phyloP scores from a whole-genome alignment of 257 asterid species.

The Solanum commersonii region DNA sequence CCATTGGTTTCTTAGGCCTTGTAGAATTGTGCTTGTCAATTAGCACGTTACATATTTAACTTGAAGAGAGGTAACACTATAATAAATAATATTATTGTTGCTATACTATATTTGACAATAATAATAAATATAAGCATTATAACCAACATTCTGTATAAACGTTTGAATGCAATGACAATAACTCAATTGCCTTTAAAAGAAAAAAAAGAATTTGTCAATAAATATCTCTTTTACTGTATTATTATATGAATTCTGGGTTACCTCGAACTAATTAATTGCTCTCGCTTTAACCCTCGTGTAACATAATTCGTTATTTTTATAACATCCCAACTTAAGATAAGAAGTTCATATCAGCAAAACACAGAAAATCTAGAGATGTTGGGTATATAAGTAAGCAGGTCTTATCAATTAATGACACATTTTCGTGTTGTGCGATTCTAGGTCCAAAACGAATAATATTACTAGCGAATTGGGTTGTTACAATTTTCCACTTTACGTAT shows the following conservation, averaged over 20 bases:
- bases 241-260: neutral
- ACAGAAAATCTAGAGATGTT: accelerated
- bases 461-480: too few species aligned
- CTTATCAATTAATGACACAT: too few species aligned
- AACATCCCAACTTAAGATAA: neutral
- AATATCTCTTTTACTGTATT: too few species aligned
- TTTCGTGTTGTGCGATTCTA: accelerated
- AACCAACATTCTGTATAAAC: too few species aligned
- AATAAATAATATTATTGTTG: too few species aligned
- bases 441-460: too few species aligned
- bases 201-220: too few species aligned
- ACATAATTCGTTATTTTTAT: neutral
- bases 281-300: neutral
- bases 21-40: too few species aligned
- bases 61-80: neutral
- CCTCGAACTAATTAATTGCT: neutral
- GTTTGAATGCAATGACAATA: too few species aligned
- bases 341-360: accelerated
- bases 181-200: too few species aligned
- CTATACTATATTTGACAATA: too few species aligned
- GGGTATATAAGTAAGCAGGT: accelerated
- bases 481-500: neutral
- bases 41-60: neutral
- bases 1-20: neutral
- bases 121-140: neutral